Evolutionary conservation across 768 basidiomycete species (phyloP).

Genomic region (Auricularia sp.): DNA sequence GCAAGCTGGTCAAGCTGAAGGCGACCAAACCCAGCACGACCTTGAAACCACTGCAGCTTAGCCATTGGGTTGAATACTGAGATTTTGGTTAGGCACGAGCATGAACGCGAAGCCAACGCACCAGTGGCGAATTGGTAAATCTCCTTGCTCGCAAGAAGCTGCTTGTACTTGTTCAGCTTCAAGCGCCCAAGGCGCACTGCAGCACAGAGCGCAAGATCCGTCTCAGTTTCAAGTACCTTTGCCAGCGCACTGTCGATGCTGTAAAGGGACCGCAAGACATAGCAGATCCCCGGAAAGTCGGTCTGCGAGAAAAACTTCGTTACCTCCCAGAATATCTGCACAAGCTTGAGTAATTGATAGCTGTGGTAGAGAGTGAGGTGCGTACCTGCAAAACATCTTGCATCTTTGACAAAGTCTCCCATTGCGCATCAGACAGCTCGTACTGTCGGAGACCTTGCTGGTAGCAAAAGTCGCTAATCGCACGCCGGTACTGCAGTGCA

Average conservation of each 20-base stretch:
- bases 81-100: not conserved
- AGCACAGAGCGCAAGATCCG: no score
- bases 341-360: not conserved
- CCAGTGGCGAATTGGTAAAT: constrained; percentile 20
- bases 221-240: no score
- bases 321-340: constrained; percentile 25
- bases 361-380: no score
- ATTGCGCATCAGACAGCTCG: no score
- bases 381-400: not conserved
- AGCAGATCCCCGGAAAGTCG: constrained; percentile 26
- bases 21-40: not conserved
- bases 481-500: not conserved
- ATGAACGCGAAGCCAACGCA: constrained; percentile 12
- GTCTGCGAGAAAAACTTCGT: constrained; percentile 23
- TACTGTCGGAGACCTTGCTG: no score
- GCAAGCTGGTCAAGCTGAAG: not conserved
- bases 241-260: constrained; percentile 16
- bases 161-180: no score
- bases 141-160: no score
- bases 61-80: constrained; percentile 26
- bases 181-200: no score
- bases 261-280: constrained; percentile 12
- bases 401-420: no score
- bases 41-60: constrained; percentile 26
- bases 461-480: no score